Conservation (phyloP, 2,329 filamentous ascomycete genomes). For the Dissoconium aciculare region DNA sequence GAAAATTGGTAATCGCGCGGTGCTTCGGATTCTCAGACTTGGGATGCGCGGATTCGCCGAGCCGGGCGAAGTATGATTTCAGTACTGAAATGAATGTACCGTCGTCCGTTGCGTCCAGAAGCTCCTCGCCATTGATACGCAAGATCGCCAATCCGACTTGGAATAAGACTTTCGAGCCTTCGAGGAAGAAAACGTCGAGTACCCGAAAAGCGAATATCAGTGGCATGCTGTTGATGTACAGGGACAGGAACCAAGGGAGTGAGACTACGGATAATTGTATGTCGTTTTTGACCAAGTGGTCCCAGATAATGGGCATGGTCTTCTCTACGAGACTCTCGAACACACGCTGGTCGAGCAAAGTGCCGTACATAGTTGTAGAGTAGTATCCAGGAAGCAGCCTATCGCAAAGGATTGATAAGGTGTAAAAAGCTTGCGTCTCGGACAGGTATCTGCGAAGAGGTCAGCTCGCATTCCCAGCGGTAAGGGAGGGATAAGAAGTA, state of each 20-base stretch:
- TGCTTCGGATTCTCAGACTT: constrained; percentile 91
- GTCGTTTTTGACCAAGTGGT: constrained; percentile 91
- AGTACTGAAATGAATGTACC: constrained; percentile 93
- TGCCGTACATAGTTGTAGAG: constrained; percentile 98
- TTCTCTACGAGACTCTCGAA: constrained; percentile 97
- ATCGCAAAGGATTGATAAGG: constrained; percentile 82
- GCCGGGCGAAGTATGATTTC: constrained; percentile 81
- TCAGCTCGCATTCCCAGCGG: no score
- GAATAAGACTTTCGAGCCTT: constrained; percentile 93
- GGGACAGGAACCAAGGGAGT: constrained; percentile 89
- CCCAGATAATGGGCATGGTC: constrained; percentile 97
- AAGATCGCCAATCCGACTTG: constrained; percentile 95
- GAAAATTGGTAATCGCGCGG: constrained; percentile 84
- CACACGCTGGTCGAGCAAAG: constrained; percentile 86
- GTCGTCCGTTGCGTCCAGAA: constrained; percentile 84
- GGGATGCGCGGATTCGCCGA: constrained; percentile 92
- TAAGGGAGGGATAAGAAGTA: no score
- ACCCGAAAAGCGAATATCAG: constrained; percentile 94
- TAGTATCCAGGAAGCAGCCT: constrained; percentile 91
- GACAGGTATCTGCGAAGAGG: constrained; percentile 69
- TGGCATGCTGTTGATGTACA: constrained; percentile 99
- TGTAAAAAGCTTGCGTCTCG: constrained; percentile 86
- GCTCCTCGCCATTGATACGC: constrained; percentile 88
- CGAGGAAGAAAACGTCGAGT: constrained; percentile 93
- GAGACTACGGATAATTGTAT: constrained; percentile 96